Base-by-base conservation (phyloP, 2,329 filamentous ascomycete genomes). In the Tolypocladium tundrense region DNA sequence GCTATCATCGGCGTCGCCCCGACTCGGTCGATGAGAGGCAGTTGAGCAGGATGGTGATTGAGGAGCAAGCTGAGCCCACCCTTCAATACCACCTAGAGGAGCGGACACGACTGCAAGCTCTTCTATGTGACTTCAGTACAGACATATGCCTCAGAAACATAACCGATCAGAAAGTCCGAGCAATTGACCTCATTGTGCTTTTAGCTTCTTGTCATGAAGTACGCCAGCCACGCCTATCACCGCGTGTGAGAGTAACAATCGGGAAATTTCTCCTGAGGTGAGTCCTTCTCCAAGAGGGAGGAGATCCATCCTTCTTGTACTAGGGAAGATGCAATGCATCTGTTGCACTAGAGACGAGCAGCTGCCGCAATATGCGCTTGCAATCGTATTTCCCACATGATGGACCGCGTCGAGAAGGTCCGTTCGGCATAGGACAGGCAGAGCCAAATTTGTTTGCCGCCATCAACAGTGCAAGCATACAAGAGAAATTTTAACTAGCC, bases 341-440 rank as follows among this genome's bases (percentile, higher is more conserved):
- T 61, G 57, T 40, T 60, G 54, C 21, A 51, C 58, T 33, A 42
- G 58, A 35, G 54, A 60, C 55, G 56, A 58, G 58, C 41, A 51
- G 45, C 45, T 61, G 24, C 39, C 54, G 5, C 51, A 53, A 56
- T 59, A 37, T 45, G 59, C n/a, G 41, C 51, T 14, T 59, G 58
- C 41, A 59, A 55, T 11, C 52, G 58, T 24, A 39, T 57, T 39
- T 56, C 55, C 16, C 39, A 60, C 33, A 59, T 60, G 52, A 60
- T 57, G 42, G 55, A 59, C 51, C 41, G 57, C 43, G 55, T 59
- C 31, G 53, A 61, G 55, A 61, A 55, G 11, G 55, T 61, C 19
- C 55, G 58, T 41, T 39, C 21, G 55, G n/a, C 48, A 58, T 43
- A 55, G 55, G 54, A 24, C 33, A 9, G 9, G 2, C 9, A 35